phyloP scores from a whole-genome alignment of 176 grass and related monocot genomes.

The Raddia guianensis region DNA sequence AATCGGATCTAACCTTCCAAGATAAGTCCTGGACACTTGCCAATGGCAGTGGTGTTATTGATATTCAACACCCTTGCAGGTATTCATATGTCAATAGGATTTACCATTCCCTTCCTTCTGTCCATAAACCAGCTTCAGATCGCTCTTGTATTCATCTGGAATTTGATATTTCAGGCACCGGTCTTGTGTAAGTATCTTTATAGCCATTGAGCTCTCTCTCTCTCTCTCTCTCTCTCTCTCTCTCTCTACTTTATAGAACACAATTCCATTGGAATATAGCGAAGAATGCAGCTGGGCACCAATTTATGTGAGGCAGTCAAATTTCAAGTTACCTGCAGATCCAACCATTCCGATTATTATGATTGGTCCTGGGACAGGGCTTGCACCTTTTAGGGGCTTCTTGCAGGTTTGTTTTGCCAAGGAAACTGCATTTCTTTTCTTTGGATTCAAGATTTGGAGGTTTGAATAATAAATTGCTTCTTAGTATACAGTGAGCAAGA shows the following conservation, averaged over 20 bases:
- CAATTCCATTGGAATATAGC: slow-evolving; percentile 76
- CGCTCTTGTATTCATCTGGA: slow-evolving; percentile 94
- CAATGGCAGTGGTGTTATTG: slow-evolving; percentile 68
- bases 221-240: not conserved
- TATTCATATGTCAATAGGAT: slow-evolving; percentile 34
- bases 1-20: slow-evolving; percentile 49
- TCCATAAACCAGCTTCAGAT: slow-evolving; percentile 66
- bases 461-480: too few species aligned
- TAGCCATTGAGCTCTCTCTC: not conserved
- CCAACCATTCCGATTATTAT: slow-evolving; percentile 81
- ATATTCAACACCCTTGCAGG: slow-evolving; percentile 87
- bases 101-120: slow-evolving; percentile 16
- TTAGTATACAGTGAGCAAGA: too few species aligned
- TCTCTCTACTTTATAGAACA: slow-evolving; percentile 55
- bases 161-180: slow-evolving; percentile 79
- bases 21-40: slow-evolving; percentile 72
- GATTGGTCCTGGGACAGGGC: slow-evolving; percentile 96
- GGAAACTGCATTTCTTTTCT: slow-evolving; percentile 3
- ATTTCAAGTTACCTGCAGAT: slow-evolving; percentile 84
- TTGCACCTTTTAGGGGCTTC: slow-evolving; percentile 97
- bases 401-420: slow-evolving; percentile 74
- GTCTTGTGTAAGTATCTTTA: slow-evolving; percentile 68
- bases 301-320: slow-evolving; percentile 89
- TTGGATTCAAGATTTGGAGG: slow-evolving; percentile 4
- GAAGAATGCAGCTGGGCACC: slow-evolving; percentile 94